Base-by-base conservation (phyloP, 768 basidiomycete genomes). In the Gymnopilus dilepis region DNA sequence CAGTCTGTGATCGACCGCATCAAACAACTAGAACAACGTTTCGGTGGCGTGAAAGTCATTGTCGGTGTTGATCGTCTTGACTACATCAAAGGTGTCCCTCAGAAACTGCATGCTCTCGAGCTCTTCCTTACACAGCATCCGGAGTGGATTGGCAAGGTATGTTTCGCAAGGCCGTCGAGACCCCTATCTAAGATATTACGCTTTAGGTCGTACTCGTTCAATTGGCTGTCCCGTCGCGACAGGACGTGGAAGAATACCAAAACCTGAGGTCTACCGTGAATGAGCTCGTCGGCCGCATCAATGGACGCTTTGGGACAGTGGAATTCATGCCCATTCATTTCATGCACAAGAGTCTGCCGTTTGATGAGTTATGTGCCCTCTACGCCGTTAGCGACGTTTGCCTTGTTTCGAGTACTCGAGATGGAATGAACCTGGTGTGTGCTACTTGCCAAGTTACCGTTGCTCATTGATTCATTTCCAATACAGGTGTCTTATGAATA, bases 251-350 rank as follows among this genome's bases (percentile, higher is more conserved):
- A 76, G 97, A 99, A 77, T 99, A 99, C 73, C 97, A 99, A 76
- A 99, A 98, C 77, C 77, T 99, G 61, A 88, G 97, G 15, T 88
- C 95, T 17, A 94, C 92, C 1, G 95, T 99, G 56, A 99, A 99
- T 80, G 96, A 99, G 74, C 86, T 99, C 51, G 97, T 99, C 30
- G 97, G 97, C 2, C 88, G 97, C 24, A 99, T 99, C 78, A 99
- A 99, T 72, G 97, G 97, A 7, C 91, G 95, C 8, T 99, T 99
- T 70, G 97, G 97, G 30, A 99, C 97, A 1, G 95, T 99, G 71
- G 97, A 99, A 68, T 99, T 97, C 74, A 97, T 98, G 94, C 97
- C 97, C 6, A 99, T 99, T 62, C 97, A 99, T 76, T 99, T 97
- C 76, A 94, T 99, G 94, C 97, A 99, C 84, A 96, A 96, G 77